Evolutionary conservation across 768 basidiomycete genomes (phyloP).

Genomic region (Trametes elegans): DNA sequence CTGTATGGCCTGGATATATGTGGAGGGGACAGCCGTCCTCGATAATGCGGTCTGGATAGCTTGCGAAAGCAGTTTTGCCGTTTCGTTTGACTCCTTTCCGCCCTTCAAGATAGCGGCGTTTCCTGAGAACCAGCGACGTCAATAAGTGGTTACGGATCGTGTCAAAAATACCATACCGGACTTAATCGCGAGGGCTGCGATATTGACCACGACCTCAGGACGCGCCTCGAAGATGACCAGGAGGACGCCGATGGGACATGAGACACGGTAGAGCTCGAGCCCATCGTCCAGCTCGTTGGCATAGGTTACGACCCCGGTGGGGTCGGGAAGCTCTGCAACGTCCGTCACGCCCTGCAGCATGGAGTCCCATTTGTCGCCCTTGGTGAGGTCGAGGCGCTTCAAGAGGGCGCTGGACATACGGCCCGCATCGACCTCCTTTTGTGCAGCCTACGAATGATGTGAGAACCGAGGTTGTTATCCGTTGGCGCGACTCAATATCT

Average conservation of each 20-base stretch:
- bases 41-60: constrained; percentile 78
- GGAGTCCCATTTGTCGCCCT: constrained; percentile 87
- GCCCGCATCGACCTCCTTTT: constrained; percentile 75
- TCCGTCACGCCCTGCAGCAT: constrained; percentile 91
- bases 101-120: constrained; percentile 98
- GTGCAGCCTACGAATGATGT: constrained; percentile 55
- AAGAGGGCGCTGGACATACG: constrained; percentile 80
- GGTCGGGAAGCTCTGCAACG: constrained; percentile 82
- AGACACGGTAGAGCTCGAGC: constrained; percentile 88
- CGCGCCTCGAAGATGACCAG: constrained; percentile 97
- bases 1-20: constrained; percentile 90
- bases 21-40: constrained; percentile 66
- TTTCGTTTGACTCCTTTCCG: constrained; percentile 90
- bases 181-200: constrained; percentile 93
- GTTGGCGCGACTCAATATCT: neutral
- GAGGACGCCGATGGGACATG: constrained; percentile 94
- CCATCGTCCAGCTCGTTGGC: constrained; percentile 86
- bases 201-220: constrained; percentile 97
- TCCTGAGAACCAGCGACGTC: constrained; percentile 44
- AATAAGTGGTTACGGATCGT: neutral
- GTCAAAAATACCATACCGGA: constrained; percentile 60
- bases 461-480: neutral
- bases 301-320: constrained; percentile 83
- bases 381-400: constrained; percentile 79
- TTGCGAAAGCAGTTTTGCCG: constrained; percentile 70